Conservation (phyloP, 2,329 filamentous ascomycete genomes). For the Colletotrichum liriopes region DNA sequence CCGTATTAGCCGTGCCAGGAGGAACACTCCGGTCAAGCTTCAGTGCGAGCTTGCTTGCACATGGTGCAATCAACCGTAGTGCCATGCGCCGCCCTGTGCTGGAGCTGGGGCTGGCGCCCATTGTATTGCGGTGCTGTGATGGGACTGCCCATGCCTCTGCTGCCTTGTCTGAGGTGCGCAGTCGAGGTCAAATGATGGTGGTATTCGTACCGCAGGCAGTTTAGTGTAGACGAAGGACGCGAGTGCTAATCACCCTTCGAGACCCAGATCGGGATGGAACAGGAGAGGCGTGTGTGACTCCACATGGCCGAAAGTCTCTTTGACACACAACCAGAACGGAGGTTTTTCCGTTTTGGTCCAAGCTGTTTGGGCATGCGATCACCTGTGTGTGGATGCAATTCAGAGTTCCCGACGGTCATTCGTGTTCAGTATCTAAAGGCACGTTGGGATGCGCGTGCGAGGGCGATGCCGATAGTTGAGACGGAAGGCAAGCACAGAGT, state of each 20-base stretch:
- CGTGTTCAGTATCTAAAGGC: not conserved
- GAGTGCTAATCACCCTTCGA: conserved; percentile 30
- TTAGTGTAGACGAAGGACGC: conserved; percentile 20
- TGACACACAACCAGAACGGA: conserved; percentile 37
- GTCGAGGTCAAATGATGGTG: conserved; percentile 6
- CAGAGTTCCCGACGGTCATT: conserved; percentile 18
- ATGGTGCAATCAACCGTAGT: conserved; percentile 7
- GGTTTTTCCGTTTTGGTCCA: conserved; percentile 37
- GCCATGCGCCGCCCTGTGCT: conserved; percentile 9
- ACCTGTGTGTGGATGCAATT: conserved; percentile 10
- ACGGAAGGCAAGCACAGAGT: conserved; percentile 29
- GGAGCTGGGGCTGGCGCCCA: not conserved
- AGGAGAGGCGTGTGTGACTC: conserved; percentile 30
- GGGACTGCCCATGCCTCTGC: not conserved
- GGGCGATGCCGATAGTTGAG: conserved; percentile 34
- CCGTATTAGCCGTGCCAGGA: conserved; percentile 19
- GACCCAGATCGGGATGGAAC: conserved; percentile 38
- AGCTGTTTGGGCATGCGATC: conserved; percentile 37
- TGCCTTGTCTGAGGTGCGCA: conserved; percentile 2
- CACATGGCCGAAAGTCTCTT: conserved; percentile 43
- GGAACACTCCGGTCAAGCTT: not conserved
- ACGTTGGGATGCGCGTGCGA: not conserved
- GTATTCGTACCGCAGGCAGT: conserved; percentile 3
- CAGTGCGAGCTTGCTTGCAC: conserved; percentile 18
- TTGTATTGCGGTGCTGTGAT: not conserved